Conservation (phyloP, 75 land plant genomes). For the Pinus taeda region DNA sequence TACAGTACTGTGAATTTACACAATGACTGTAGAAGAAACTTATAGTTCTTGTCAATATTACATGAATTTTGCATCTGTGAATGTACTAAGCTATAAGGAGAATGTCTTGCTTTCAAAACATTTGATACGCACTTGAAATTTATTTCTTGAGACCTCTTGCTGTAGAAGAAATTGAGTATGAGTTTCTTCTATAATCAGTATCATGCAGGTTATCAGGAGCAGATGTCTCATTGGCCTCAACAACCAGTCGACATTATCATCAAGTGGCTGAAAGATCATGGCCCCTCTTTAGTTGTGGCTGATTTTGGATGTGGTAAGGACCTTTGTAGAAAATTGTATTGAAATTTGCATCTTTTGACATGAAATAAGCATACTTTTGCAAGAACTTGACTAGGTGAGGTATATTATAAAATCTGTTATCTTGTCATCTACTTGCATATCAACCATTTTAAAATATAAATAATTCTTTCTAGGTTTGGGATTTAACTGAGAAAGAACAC, state of each 20-base stretch:
- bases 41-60: neutral
- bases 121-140: neutral
- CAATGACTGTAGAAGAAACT: neutral
- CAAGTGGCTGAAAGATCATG: slow-evolving; percentile 76
- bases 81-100: neutral
- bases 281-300: slow-evolving; percentile 73
- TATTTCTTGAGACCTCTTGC: neutral
- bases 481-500: slow-evolving; percentile 3
- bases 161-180: slow-evolving; percentile 1
- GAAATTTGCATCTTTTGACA: neutral
- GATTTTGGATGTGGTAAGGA: slow-evolving; percentile 98
- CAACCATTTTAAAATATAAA: neutral
- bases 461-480: neutral
- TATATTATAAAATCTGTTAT: neutral
- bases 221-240: slow-evolving; percentile 95
- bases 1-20: neutral
- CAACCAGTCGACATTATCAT: slow-evolving; percentile 77
- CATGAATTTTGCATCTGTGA: neutral
- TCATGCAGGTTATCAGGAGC: slow-evolving; percentile 97
- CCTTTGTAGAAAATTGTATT: neutral
- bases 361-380: too few species aligned
- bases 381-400: neutral
- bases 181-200: slow-evolving; percentile 47
- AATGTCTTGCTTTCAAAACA: neutral
- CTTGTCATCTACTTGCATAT: neutral